phyloP scores from a whole-genome alignment of 352 stramenopile genomes.

The Stephanocyclus meneghinianus region DNA sequence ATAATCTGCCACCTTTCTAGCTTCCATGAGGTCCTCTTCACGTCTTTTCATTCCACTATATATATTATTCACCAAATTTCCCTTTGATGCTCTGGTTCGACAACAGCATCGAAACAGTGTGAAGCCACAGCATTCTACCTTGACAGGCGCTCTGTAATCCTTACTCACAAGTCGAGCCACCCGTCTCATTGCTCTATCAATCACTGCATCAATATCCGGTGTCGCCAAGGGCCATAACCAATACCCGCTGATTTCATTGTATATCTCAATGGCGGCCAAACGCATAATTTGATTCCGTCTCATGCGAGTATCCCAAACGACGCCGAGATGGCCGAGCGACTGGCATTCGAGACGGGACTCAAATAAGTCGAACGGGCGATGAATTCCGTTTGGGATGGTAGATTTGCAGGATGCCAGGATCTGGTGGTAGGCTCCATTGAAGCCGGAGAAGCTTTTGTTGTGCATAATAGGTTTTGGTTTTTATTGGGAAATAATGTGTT shows the following conservation, averaged over 20 bases:
- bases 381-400: conserved; percentile 21
- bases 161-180: conserved; percentile 35
- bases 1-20: conserved; percentile 24
- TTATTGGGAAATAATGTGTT: not conserved
- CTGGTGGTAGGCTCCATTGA: conserved; percentile 38
- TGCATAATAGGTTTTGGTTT: not conserved
- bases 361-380: conserved; percentile 38
- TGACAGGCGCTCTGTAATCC: conserved; percentile 42
- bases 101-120: conserved; percentile 41
- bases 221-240: conserved; percentile 35
- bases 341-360: conserved; percentile 46
- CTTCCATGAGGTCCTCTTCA: conserved; percentile 18
- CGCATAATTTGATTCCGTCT: conserved; percentile 42
- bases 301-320: conserved; percentile 37
- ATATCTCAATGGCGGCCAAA: conserved; percentile 44
- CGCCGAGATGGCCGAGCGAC: conserved; percentile 36
- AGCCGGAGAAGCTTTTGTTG: conserved; percentile 30
- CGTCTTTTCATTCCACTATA: conserved; percentile 22
- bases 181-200: conserved; percentile 32
- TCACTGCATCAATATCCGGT: conserved; percentile 35
- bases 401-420: conserved; percentile 43
- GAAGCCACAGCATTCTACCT: conserved; percentile 35
- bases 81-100: conserved; percentile 11
- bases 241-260: conserved; percentile 44
- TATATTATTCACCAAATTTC: conserved; percentile 17